Evolutionary conservation across 225 moss, liverwort and hornwort species (phyloP).

Genomic region (Pleurozium schreberi): DNA sequence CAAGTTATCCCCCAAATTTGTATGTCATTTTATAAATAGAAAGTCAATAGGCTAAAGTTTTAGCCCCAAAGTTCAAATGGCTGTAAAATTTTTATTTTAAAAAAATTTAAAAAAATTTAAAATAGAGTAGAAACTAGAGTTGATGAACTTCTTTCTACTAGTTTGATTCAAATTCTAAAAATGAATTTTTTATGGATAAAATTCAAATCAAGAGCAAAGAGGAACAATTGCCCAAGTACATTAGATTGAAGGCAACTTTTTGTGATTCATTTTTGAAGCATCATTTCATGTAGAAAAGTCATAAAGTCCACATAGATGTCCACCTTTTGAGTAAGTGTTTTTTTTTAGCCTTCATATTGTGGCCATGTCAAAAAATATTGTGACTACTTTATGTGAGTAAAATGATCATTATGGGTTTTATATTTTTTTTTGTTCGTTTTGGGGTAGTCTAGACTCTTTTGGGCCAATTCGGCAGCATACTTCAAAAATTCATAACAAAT

Average conservation of each 20-base stretch:
- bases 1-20: neutral
- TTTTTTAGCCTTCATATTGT: no score
- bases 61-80: no score
- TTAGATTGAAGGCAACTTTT: neutral
- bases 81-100: neutral
- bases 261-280: rapidly evolving
- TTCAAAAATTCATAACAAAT: no score
- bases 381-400: no score
- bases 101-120: neutral
- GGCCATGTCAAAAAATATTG: no score
- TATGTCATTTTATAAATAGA: rapidly evolving
- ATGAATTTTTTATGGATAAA: neutral
- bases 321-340: no score
- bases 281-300: neutral
- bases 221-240: neutral
- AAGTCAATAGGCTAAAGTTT: neutral
- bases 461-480: no score
- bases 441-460: no score
- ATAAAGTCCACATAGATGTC: neutral
- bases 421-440: no score
- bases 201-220: neutral
- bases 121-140: neutral
- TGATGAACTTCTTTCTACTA: neutral
- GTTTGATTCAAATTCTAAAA: no score
- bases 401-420: no score